These are phyloP conservation scores for Leccinum fibrillosum DNA, from an alignment of 768 basidiomycete genomes.

Conservation along the genomic window DNA sequence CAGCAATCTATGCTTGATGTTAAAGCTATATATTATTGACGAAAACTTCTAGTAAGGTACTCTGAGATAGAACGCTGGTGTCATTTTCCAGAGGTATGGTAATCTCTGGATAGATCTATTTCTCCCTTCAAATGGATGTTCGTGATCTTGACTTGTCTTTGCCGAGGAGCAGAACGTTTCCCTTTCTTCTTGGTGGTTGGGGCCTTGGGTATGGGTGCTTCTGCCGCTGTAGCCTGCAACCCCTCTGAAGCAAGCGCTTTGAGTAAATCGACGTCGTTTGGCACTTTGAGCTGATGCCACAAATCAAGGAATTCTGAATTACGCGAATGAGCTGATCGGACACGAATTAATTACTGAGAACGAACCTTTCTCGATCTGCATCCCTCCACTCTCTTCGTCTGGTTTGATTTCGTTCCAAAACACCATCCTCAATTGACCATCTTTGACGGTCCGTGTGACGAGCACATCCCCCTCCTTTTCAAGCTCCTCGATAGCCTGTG, in stretches of 20 bases:
- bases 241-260: constrained; percentile 83
- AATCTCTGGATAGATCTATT: constrained; percentile 82
- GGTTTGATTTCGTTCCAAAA: constrained; percentile 90
- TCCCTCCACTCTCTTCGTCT: constrained; percentile 65
- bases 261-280: constrained; percentile 80
- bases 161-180: constrained; percentile 67
- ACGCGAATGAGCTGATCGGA: constrained; percentile 5
- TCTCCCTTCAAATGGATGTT: constrained; percentile 85
- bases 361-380: constrained; percentile 77
- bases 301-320: constrained; percentile 77
- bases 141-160: constrained; percentile 79
- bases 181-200: constrained; percentile 76
- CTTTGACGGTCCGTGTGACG: constrained; percentile 82
- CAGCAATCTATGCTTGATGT: not conserved
- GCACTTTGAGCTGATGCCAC: constrained; percentile 83
- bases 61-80: not conserved
- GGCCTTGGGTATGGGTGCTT: constrained; percentile 52
- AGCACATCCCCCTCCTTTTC: constrained; percentile 86
- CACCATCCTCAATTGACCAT: constrained; percentile 79
- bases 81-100: constrained; percentile 33
- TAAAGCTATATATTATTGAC: not conserved
- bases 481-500: constrained; percentile 81
- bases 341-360: not conserved
- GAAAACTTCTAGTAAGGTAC: not conserved
- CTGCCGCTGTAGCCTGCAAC: constrained; percentile 72